Evolutionary conservation across 2,329 filamentous ascomycete species (phyloP), one percentile per base, ranked within the genome.

Genomic region (Keithomyces neogunnii): DNA sequence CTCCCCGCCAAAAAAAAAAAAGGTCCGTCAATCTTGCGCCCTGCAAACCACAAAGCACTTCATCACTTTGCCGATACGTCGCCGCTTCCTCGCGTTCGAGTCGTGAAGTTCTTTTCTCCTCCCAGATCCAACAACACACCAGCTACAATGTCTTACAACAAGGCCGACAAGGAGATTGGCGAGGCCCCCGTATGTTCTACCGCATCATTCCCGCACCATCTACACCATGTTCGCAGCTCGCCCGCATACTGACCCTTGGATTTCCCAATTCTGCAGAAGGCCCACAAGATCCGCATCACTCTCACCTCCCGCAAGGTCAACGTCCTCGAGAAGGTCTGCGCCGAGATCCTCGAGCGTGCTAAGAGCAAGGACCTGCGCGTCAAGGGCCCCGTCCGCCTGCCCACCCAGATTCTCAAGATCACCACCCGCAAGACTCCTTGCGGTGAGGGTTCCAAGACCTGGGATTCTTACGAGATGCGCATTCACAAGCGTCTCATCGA

Each of bases 381-480:
- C 80, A 97, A 97, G 87, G 92, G 93, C 69, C 90, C 92, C 72
- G 92, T 97, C 75, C 90, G 92, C 70, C 87, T 96, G 68, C 90
- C 93, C 67, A 96, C 91, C 80, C 96, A 96, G 86, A 89, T 84
- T 73, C 84, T 97, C 69, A 89, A 93, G 82, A 84, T 96, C 81
- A 89, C 88, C 73, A 96, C 93, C 81, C 88, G 93, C 71, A 99
- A 99, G 88, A 97, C 93, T 61, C 93, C 93, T 73, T 93, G 88
- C 78, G 93, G 93, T 88, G 93, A 99, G 85, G 93, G 93, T 79
- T 95, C 88, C 76, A 99, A 99, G 89, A 99, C 93, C 71, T 99
- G 93, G 93, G 93, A 97, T 74, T 85, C 82, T 75, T 99, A 81
- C 76, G 92, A 99, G 86, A 95, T 99, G 90, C 87, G 92, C 79